Base-by-base conservation (phyloP, 73 alveolate genomes). In the Paramecium sonneborni region DNA sequence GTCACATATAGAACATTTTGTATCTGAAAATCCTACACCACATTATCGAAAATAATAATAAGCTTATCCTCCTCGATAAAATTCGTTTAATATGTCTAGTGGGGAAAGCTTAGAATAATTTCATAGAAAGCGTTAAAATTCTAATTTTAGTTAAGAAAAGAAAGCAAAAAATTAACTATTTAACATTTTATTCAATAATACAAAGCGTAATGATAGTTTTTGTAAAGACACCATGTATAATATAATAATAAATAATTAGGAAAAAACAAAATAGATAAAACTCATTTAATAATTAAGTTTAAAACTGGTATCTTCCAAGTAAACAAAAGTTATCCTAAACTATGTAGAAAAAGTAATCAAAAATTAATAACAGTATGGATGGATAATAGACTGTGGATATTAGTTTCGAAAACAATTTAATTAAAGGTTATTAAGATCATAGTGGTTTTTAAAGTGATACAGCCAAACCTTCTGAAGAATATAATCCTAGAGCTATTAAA, bases 111-210 rank as follows among this genome's bases (percentile, higher is more conserved):
- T 79, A 24, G 76, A 72, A 38, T 38, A 72, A 34, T 72, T 21
- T 20, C 28, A 79, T 12, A 32, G 90, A 30, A 79, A 79, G 90
- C 44, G 76, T 30, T 46, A 79, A 44, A 79, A 18, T 43, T 79
- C 90, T 23, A 79, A 39, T 79, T 79, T 79, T 21, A 72, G 86
- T 72, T 35, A 34, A 72, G 86, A 72, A 12, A 72, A 72, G 90
- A 79, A 43, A 34, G 69, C 76, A 43, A 79, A 79, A 79, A 46
- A 43, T 44, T 30, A 79, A 46, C 48, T 43, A n/a, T 46, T 43
- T 34, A 79, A 79, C 23, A 79, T 79, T 0, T 23, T 43, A 21
- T 30, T 79, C 30, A 79, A 46, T 14, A 39, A 79, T 43, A 21
- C 55, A 2, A 79, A 79, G 52, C 24, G 74, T 24, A 39, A 46